Conservation (phyloP, 1,284 basidiomycete genomes). For the Somion occarium region DNA sequence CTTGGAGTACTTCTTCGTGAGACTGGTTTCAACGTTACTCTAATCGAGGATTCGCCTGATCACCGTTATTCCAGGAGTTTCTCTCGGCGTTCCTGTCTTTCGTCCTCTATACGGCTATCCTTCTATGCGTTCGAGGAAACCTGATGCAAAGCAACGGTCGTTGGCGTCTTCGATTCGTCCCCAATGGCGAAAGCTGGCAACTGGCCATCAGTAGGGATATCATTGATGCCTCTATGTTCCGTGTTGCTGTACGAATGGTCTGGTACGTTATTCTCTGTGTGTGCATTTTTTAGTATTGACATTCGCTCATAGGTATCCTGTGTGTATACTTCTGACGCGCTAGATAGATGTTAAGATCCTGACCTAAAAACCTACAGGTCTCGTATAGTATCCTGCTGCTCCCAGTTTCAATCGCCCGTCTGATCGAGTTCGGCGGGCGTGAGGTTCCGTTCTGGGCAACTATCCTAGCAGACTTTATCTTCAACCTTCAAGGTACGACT, state of each 20-base stretch:
- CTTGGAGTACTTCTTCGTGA: conserved; percentile 45
- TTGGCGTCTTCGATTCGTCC: conserved; percentile 32
- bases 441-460: conserved; percentile 27
- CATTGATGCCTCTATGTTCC: conserved; percentile 31
- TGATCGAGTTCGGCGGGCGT: conserved; percentile 27
- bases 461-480: conserved; percentile 32
- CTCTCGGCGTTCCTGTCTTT: conserved; percentile 29
- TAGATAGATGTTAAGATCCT: too few relatives aligned
- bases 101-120: conserved; percentile 30
- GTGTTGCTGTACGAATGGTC: conserved; percentile 29
- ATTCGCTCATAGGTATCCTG: conserved; percentile 15
- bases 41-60: neutral
- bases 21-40: conserved; percentile 12
- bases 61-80: conserved; percentile 26
- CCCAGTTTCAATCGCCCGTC: conserved; percentile 33
- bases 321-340: too few relatives aligned
- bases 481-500: conserved; percentile 32
- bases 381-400: conserved; percentile 32
- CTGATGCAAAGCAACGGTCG: conserved; percentile 24
- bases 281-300: neutral
- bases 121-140: conserved; percentile 38
- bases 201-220: conserved; percentile 31
- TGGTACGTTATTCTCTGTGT: conserved; percentile 25
- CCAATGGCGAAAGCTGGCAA: conserved; percentile 30
- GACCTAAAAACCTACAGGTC: too few relatives aligned